Base-by-base conservation (phyloP, 495 filamentous ascomycete genomes). In the Mytilinidion resinicola region DNA sequence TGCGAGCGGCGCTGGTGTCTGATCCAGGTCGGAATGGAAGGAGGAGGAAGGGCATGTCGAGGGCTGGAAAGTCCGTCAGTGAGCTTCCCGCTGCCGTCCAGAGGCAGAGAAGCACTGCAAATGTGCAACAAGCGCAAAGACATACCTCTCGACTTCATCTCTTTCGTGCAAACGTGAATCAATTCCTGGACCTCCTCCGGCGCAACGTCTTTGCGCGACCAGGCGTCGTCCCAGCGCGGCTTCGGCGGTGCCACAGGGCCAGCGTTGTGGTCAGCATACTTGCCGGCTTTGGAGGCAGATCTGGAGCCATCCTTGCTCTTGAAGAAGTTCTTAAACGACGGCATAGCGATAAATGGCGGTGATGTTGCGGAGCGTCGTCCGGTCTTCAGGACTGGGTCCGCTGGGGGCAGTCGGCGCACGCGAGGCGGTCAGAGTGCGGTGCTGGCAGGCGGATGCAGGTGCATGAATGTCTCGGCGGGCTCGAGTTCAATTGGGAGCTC, bases 1-100 rank as follows among this genome's bases (percentile, higher is more conserved):
- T 89, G 69, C 90, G 87, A 50, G 95, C 89, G 47, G 88, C 87
- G 73, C 88, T 95, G 17, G 92, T 84, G 69, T 98, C 91, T 57
- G 91, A 89, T 53, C 85, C 88, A 6, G 95, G 93, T 60, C 93
- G 85, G 73, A 96, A 98, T 8, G 93, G 95, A n/a, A 98, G 82
- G 17, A 98, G 85, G 49, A 97, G 77, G 72, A 98, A 96, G 0
- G 93, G 93, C 56, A 88, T 85, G 69, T 93, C 86, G 62, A 96
- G 84, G 61, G 84, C 91, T 93, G 68, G 9, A 9, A 33, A 25
- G 19, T 25, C 11, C 7, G 8, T 17, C 37, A 38, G 56, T 64
- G 55, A 53, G 38, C 39, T 15, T 35, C 30, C 19, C 15, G 57
- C 55, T 52, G 64, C 44, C 42, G 9, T 30, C 6, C 0, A 4